A percentile compares a stretch with the other conserved stretches of the same genome.
phyloP scores from a whole-genome alignment of 371 early-diverging fungal species.

The Blyttiomyces sp. region DNA sequence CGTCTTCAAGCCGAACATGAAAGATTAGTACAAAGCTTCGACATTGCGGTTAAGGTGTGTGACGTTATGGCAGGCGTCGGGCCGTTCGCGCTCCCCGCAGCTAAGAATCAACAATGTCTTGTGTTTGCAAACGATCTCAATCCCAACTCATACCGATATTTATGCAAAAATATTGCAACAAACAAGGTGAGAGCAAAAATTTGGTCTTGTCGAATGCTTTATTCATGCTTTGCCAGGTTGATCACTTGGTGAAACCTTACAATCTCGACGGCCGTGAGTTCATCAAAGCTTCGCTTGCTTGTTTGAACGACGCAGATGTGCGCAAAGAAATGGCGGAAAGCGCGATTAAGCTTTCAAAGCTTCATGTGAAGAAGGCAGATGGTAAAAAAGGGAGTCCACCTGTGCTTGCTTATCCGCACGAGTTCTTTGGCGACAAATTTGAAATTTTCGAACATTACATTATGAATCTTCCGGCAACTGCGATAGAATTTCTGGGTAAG shows the following conservation, averaged over 20 bases:
- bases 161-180: conserved; percentile 72
- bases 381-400: not conserved
- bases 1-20: conserved; percentile 95
- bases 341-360: conserved; percentile 1
- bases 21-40: conserved; percentile 70
- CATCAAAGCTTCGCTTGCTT: conserved; percentile 62
- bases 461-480: conserved; percentile 97
- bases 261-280: conserved; percentile 93
- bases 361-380: conserved; percentile 1
- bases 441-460: conserved; percentile 91
- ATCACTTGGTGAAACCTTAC: conserved; percentile 64
- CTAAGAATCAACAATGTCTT: conserved; percentile 68
- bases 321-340: conserved; percentile 13
- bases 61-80: conserved; percentile 99
- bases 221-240: conserved; percentile 24
- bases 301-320: conserved; percentile 26
- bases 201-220: not conserved
- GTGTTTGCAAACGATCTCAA: conserved; percentile 99
- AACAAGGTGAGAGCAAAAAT: conserved; percentile 68
- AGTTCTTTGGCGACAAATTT: conserved; percentile 28
- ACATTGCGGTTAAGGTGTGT: conserved; percentile 71
- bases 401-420: not conserved
- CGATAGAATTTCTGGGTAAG: conserved; percentile 88
- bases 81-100: conserved; percentile 96
- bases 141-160: conserved; percentile 79